Percentiles rank a stretch among this genome's conserved stretches.
Conservation (phyloP, 2,329 filamentous ascomycete species). For the Tolypocladium sp. region DNA sequence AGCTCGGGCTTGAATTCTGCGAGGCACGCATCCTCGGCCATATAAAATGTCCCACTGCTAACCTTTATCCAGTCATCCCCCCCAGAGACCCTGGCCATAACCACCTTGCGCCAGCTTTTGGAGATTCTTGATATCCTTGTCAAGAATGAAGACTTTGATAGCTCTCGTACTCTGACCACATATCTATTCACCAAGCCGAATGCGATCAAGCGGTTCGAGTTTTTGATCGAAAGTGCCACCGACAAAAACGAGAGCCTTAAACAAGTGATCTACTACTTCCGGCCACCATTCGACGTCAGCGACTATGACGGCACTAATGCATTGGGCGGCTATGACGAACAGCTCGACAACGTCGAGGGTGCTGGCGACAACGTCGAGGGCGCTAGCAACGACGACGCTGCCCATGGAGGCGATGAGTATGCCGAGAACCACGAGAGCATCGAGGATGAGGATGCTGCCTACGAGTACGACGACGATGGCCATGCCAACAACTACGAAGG, state of each 20-base stretch:
- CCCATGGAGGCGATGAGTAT: not conserved
- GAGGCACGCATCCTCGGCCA: conserved; percentile 27
- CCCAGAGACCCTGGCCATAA: conserved; percentile 21
- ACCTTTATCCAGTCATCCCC: conserved; percentile 23
- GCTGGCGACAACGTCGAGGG: not conserved
- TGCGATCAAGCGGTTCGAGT: conserved; percentile 27
- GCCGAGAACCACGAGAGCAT: not conserved
- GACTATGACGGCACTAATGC: not conserved
- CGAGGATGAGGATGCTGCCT: not conserved
- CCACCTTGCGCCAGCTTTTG: conserved; percentile 31
- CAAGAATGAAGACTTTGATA: conserved; percentile 33
- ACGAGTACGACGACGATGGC: conserved; percentile 9
- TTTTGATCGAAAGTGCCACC: conserved; percentile 30
- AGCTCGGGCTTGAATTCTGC: conserved; percentile 42
- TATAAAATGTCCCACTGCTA: conserved; percentile 9
- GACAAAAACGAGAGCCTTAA: conserved; percentile 31
- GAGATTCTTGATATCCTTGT: conserved; percentile 32
- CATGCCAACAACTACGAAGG: not conserved
- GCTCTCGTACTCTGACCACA: conserved; percentile 28
- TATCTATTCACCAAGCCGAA: conserved; percentile 31
- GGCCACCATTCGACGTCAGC: conserved; percentile 11
- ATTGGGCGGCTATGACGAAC: conserved; percentile 10
- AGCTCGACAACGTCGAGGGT: not conserved
- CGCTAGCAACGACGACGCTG: conserved; percentile 4
- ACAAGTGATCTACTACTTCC: conserved; percentile 29